phyloP scores from a whole-genome alignment of 192 early-diverging fungal species.

The Coemansia sp. region DNA sequence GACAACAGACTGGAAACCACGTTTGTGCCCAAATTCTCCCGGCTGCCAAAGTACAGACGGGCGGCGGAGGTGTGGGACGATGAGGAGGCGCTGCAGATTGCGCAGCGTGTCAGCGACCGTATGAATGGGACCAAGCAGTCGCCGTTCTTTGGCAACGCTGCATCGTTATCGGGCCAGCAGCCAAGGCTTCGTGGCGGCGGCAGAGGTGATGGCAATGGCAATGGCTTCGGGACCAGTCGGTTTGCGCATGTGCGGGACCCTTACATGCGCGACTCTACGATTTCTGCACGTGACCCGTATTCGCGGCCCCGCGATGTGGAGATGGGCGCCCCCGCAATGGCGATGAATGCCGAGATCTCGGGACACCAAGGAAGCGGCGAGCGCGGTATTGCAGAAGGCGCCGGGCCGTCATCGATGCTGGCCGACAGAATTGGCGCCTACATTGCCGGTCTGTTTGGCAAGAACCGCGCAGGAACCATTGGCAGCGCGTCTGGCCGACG shows the following conservation, averaged over 20 bases:
- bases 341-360: slow-evolving; percentile 2
- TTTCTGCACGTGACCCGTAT: slow-evolving; percentile 1
- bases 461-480: background rate
- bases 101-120: slow-evolving; percentile 25
- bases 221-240: background rate
- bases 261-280: background rate
- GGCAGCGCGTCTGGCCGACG: background rate
- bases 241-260: slow-evolving; percentile 7
- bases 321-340: slow-evolving; percentile 17
- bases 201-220: background rate
- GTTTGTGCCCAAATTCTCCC: slow-evolving; percentile 44
- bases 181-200: slow-evolving; percentile 34
- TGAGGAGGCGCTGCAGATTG: slow-evolving; percentile 43
- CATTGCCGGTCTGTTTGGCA: slow-evolving; percentile 13
- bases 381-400: slow-evolving; percentile 11
- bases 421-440: slow-evolving; percentile 34
- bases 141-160: background rate
- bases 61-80: slow-evolving; percentile 56
- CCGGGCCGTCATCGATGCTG: slow-evolving; percentile 12
- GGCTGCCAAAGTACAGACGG: slow-evolving; percentile 42
- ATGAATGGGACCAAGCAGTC: slow-evolving; percentile 1
- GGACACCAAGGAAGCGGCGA: slow-evolving; percentile 46
- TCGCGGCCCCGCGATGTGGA: slow-evolving; percentile 20
- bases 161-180: slow-evolving; percentile 11
- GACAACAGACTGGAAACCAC: slow-evolving; percentile 42